Evolutionary conservation across 1,284 basidiomycete genomes (phyloP), one percentile per base, ranked within the genome.

Genomic region (Puccinia hordei): DNA sequence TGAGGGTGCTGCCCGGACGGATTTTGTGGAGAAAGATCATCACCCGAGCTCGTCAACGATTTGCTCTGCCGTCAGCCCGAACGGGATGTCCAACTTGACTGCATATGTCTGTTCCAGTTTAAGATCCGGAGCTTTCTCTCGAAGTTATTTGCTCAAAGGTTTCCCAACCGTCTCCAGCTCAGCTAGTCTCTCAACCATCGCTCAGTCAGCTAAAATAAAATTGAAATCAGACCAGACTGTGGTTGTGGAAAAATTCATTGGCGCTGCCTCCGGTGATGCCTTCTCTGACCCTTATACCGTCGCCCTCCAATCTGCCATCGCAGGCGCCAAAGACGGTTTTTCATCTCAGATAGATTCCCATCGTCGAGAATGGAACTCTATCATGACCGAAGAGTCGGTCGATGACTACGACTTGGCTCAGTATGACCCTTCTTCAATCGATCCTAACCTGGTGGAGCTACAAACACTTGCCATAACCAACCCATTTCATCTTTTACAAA

Each of bases 231-330:
- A 15, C 69, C 81, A 75, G 83, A 82, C 41, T 24, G 84, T 82
- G 76, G 81, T 81, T 51, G 68, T 82, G 10, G 41, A 81, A 77
- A 85, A 85, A 74, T 84, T 79, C 66, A 83, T 85, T 35, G 84
- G 84, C 1, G 83, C 84, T 73, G 84, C 84, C n/a, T 83, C 84
- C n/a, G 71, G 68, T 24, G 84, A 84, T 63, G 83, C 84, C 2
- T 85, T 76, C 81, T 69, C 76, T 13, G 68, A 53, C 17, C 83
- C 82, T 63, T 59, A 80, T 1, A 46, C 41, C 44, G 82, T 82
- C 0, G 83, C 84, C 0, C 71, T 82, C 24, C 38, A 74, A 0
- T 74, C 83, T 2, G 80, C 83, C 0, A 33, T 46, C 13, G 27
- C 59, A 12, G 84, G 82, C 0, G 82, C 82, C 53, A 33, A 53